These are phyloP conservation scores for Monosporascus ibericus DNA, from an alignment of 2,329 filamentous ascomycete genomes.

Conservation along the genomic window DNA sequence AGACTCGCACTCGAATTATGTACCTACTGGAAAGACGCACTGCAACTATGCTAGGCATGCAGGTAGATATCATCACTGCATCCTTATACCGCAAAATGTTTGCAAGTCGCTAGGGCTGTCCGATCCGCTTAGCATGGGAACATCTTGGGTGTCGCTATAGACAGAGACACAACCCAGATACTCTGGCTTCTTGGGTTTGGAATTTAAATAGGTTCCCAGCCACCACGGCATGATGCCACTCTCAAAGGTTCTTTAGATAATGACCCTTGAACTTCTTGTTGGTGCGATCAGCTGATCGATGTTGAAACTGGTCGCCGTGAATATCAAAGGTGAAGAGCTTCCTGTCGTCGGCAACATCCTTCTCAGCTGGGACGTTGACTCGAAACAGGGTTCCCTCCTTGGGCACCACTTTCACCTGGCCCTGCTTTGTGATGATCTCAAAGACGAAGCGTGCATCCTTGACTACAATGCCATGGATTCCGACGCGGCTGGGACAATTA, in stretches of 20 bases:
- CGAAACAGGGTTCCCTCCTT: constrained; percentile 88
- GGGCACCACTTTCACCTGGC: constrained; percentile 71
- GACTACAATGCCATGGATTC: constrained; percentile 78
- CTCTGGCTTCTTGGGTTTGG: constrained; percentile 6
- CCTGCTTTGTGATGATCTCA: constrained; percentile 68
- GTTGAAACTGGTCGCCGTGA: constrained; percentile 80
- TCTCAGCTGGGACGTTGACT: constrained; percentile 54
- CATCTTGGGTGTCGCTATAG: too few species aligned
- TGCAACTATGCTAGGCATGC: too few species aligned
- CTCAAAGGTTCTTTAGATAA: constrained; percentile 67
- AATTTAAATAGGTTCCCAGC: not conserved
- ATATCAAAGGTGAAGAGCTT: constrained; percentile 70
- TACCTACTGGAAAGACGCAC: too few species aligned
- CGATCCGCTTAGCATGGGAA: too few species aligned
- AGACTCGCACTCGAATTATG: too few species aligned
- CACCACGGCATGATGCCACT: too few species aligned
- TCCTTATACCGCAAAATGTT: too few species aligned
- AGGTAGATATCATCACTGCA: too few species aligned
- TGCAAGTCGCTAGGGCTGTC: too few species aligned
- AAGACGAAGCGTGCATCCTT: constrained; percentile 83
- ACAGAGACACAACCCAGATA: not conserved
- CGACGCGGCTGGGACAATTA: constrained; percentile 73
- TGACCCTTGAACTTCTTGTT: constrained; percentile 90
- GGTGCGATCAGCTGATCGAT: constrained; percentile 74
- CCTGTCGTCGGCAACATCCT: constrained; percentile 1